Evolutionary conservation across 1,284 basidiomycete genomes (phyloP), one percentile per base, ranked within the genome.

Genomic region (Exsudoporus floridanus): DNA sequence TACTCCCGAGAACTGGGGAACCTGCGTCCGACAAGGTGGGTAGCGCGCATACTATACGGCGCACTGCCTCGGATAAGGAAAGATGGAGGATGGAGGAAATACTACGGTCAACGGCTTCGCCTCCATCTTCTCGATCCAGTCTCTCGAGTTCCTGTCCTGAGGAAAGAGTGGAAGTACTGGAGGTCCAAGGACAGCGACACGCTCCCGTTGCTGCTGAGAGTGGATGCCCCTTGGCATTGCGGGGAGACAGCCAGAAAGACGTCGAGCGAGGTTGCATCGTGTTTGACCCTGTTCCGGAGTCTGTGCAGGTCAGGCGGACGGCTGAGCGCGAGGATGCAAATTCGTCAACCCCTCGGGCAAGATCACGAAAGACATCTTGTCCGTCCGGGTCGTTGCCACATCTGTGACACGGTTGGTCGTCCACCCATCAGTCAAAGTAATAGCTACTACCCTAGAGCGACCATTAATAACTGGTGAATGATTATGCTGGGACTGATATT

Each of bases 21-120:
- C 28, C 28, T 49, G 25, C 43, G 46, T 41, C 50, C 21, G 27
- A 51, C 48, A 34, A 48, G 28, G 38, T 23, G 10, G 27, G 21
- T n/a, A 30, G 23, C 19, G 40, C 35, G 31, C 46, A 53, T 47
- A 33, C n/a, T 23, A 41, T 58, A 33, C 50, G 25, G 46, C 51
- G 52, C 50, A 57, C 47, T 37, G 42, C 51, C 25, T 60, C 67
- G 28, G 63, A 68, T 51, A 54, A 59, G 49, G 67, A 67, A 41
- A 63, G 66, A 39, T 21, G 35, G 46, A 57, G 64, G 44, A 56
- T 67, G 58, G 62, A 64, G 10, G 62, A 70, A 52, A 41, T 67
- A 33, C 42, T 69, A 18, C 52, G 31, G 16, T 53, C 51, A 34
- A 37, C 45, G 0, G 50, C 56, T 30, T 49, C 54, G 10, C 37